Base-by-base conservation (phyloP, 306 rosid species). In the Cicer pinnatifidum region DNA sequence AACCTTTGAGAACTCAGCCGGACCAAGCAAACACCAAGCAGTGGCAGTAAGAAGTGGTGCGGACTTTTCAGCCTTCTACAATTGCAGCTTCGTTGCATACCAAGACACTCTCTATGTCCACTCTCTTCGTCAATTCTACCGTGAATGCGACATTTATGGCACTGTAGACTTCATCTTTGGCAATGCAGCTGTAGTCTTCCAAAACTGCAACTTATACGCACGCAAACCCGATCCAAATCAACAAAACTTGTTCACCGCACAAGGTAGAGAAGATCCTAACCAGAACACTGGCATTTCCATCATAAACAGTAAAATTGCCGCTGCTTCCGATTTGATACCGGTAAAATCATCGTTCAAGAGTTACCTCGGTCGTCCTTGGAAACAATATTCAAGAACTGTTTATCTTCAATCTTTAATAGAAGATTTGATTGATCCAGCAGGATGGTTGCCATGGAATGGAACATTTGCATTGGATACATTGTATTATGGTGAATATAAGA, bases 41-140 rank as follows among this genome's bases (percentile, higher is more conserved):
- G 97, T 93, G 46, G 97, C 98, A 39, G 16, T 93, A 0, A 77
- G 98, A 6, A 84, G 86, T 12, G 86, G 97, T 1, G 78, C 98
- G 0, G 97, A 94, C 73, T 37, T 94, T 17, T 94, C 97, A 0
- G 91, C 86, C 8, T 94, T 94, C 81, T 94, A 86, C 70, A 53
- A 79, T 9, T 94, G 97, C 83, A 94, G 97, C 84, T 93, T 93
- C 11, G 87, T 93, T 0, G 97, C 85, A 1, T 93, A 88, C 82
- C 97, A 91, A 72, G 98, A 94, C 92, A 94, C 97, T 0, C 98
- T 94, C 75, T 94, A 94, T 16, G 90, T 80, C 48, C 98, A 94
- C 73, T 91, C 98, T 46, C 86, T 89, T 17, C 89, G 98, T 3
- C 98, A 93, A 59, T 93, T 93, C 83, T 91, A 88, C 69, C 87